Base-by-base conservation (phyloP, 202 grass and related monocot species). In the Schoenoplectus triqueter region DNA sequence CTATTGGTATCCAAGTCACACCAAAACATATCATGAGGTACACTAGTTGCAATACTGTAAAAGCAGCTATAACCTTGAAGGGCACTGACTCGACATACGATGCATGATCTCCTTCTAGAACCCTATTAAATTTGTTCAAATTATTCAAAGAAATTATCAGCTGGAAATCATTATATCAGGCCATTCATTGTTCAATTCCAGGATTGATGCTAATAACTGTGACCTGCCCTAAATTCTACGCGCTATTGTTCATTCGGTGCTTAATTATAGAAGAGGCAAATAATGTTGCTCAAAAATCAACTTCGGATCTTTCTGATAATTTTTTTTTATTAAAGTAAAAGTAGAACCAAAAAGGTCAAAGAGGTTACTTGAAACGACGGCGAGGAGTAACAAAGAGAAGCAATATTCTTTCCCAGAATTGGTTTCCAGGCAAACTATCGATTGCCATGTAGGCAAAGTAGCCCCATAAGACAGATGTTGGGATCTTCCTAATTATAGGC, bases 371-470 rank as follows among this genome's bases (percentile, higher is more conserved):
- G 86, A 84, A 90, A 55, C 92, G 90, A 7, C 90, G 89, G 55
- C 88, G 57, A 80, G 89, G 84, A 11, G 92, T 52, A 49, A 97
- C 50, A 42, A 97, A 92, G n/a, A 97, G 64, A 86, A 97, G 82
- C 13, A 94, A 75, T 56, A 88, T 86, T 85, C 92, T 91, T 68
- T 97, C 94, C 89, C 87, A 91, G 84, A 97, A 97, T 78, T 97
- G 92, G 87, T 94, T 97, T 67, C 94, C 92, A 20, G 94, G 94
- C 63, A 97, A 84, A 80, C 88, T 97, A 69, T 97, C 94, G 3
- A 89, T 88, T 73, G 92, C 92, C 92, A 97, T 97, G 70, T 97
- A 97, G 31, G 90, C 94, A 6, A 97, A 97, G 82, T 97, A 94
- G 62, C 94, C 94, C 94, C 94, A 97, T 14, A 97, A 90, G 11